Evolutionary conservation across 1,284 basidiomycete genomes (phyloP).

Genomic region (Schizophyllum amplum): DNA sequence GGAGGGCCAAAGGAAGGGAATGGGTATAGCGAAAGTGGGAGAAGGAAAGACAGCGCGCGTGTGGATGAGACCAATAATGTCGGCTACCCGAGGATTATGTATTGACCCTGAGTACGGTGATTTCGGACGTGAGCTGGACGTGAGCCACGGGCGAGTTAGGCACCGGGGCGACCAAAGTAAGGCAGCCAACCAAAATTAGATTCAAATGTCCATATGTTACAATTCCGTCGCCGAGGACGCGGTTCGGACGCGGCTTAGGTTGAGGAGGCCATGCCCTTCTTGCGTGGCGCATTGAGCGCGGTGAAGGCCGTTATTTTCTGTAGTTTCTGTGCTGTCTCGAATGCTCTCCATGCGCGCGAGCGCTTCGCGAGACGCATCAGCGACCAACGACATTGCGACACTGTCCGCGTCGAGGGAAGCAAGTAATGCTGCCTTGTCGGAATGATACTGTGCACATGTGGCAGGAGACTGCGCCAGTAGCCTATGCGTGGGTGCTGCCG

Average conservation of each 20-base stretch:
- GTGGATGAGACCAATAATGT: background rate
- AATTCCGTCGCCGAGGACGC: background rate
- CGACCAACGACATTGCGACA: conserved; percentile 26
- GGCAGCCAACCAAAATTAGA: background rate
- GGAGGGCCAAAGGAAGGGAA: background rate
- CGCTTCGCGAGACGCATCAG: conserved; percentile 16
- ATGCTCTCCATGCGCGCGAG: background rate
- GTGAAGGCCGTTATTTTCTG: conserved; percentile 1
- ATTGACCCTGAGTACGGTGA: background rate
- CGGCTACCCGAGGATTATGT: background rate
- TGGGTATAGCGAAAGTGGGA: background rate
- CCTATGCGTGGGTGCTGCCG: background rate
- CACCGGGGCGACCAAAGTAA: background rate
- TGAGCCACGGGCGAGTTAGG: no score
- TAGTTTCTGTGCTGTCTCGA: conserved; percentile 1
- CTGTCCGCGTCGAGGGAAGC: conserved; percentile 18
- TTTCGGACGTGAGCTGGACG: no score
- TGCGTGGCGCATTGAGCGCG: background rate
- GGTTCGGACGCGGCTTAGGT: background rate
- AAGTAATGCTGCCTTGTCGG: conserved; percentile 33
- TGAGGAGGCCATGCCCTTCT: background rate
- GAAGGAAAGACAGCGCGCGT: background rate
- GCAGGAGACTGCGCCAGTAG: conserved; percentile 4
- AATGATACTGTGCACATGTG: conserved; percentile 29
- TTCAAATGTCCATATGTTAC: background rate